A percentile compares a stretch with the other conserved stretches of the same genome.
Evolutionary conservation across 306 rosid species (phyloP).

Genomic region (Datisca glomerata): DNA sequence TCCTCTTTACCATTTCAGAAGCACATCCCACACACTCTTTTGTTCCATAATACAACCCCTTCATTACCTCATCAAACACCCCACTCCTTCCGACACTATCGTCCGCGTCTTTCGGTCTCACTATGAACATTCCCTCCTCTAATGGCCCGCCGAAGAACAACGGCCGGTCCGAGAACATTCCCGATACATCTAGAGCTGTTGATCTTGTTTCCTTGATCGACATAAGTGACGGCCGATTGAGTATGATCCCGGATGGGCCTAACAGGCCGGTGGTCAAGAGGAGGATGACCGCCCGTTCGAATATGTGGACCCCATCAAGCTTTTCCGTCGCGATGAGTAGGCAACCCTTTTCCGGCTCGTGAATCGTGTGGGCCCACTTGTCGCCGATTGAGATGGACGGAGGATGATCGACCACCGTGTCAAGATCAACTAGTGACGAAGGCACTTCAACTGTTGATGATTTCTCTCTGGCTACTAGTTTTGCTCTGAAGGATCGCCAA

Average conservation of each 20-base stretch:
- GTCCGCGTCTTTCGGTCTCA: constrained; percentile 34
- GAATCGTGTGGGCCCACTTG: constrained; percentile 75
- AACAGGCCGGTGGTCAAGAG: constrained; percentile 51
- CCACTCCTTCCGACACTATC: constrained; percentile 48
- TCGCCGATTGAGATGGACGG: constrained; percentile 40
- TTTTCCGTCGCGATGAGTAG: constrained; percentile 64
- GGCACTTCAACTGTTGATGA: constrained; percentile 13
- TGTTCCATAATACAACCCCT: constrained; percentile 69
- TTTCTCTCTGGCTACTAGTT: constrained; percentile 51
- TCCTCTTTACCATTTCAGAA: constrained; percentile 73
- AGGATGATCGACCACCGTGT: constrained; percentile 26
- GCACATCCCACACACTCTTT: constrained; percentile 80
- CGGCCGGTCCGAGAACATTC: constrained; percentile 53
- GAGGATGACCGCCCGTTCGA: constrained; percentile 63
- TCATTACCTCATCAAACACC: constrained; percentile 72
- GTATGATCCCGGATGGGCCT: constrained; percentile 71
- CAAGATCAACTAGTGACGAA: constrained; percentile 28
- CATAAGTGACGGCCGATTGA: constrained; percentile 75
- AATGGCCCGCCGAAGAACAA: constrained; percentile 87
- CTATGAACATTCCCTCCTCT: constrained; percentile 59
- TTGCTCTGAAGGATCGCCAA: constrained; percentile 89
- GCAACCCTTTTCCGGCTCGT: constrained; percentile 84
- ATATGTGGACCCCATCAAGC: constrained; percentile 84
- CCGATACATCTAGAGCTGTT: constrained; percentile 43
- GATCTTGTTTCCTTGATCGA: constrained; percentile 79